Base-by-base conservation (phyloP, 2,329 filamentous ascomycete genomes). In the Cladophialophora carrionii region DNA sequence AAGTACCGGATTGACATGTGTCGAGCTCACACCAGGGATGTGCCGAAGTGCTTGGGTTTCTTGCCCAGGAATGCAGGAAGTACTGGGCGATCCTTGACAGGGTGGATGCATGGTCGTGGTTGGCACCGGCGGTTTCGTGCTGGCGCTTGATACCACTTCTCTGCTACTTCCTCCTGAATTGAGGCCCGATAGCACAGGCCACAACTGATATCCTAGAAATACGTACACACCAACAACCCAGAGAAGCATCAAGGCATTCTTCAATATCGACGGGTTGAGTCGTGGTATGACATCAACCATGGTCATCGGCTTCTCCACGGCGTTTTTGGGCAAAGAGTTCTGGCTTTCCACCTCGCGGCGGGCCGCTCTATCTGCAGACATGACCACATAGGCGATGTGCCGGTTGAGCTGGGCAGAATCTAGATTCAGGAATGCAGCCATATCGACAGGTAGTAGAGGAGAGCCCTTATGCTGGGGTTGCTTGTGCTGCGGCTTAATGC, bases 381-480 rank as follows among this genome's bases (percentile, higher is more conserved):
- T 56, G 14, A 64, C 75, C 43, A 81, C 73, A 24, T 77, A 80
- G 32, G 80, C 79, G 26, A 83, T 70, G 62, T 82, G 81, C 37
- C 78, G 74, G 68, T 82, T 82, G 31, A 83, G 73, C 55, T 82
- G 79, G 12, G 75, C 71, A 12, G 80, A 76, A 14, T 80, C 76
- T 66, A 83, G 80, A 62, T 77, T 80, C 68, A 82, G 74, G 59
- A 82, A 82, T 0, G 78, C 81, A 65, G 76, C 74, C 54, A 83
- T 66, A 66, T 82, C 80, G 63, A 83, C 79, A 14, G 81, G 80
- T 73, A 81, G 51, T 73, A 76, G 69, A 72, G 73, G 31, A 43
- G n/a, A 70, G 17, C 29, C 66, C 59, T 31, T 60, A 17, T 29
- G 31, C 26, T 10, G 31, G 17, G 60, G 31, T n/a, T 26, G 32